These are phyloP conservation scores for Apodospora peruviana DNA, from an alignment of 495 filamentous ascomycete species.

Conservation along the genomic window DNA sequence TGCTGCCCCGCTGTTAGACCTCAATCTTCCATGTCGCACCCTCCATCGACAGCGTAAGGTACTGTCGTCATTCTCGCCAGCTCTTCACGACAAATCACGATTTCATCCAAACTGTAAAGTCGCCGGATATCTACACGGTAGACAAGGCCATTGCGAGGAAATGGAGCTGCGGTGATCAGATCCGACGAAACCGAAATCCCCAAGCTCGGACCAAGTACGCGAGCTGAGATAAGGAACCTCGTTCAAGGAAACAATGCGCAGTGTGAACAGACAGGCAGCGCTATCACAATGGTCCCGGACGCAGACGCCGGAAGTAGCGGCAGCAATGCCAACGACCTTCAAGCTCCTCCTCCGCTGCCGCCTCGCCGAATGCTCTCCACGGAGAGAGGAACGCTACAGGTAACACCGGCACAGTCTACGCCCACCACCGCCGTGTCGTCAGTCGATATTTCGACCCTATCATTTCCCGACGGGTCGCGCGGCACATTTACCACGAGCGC, in stretches of 20 bases:
- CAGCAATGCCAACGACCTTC: constrained; percentile 1
- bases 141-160: too few relatives aligned
- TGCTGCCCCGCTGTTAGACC: too few relatives aligned
- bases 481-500: constrained; percentile 52
- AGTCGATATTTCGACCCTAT: constrained; percentile 67
- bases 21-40: too few relatives aligned
- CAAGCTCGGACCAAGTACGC: neutral
- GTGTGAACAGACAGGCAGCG: constrained; percentile 1
- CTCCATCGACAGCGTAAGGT: too few relatives aligned
- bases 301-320: constrained; percentile 9
- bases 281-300: constrained; percentile 23
- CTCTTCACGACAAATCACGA: too few relatives aligned
- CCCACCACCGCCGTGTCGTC: constrained; percentile 80
- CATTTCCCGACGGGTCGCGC: constrained; percentile 60
- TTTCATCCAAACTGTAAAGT: too few relatives aligned
- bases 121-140: too few relatives aligned
- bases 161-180: too few relatives aligned
- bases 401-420: constrained; percentile 52
- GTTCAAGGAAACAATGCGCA: constrained; percentile 13
- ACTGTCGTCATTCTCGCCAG: too few relatives aligned
- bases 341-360: constrained; percentile 50
- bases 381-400: constrained; percentile 17
- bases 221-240: neutral
- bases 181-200: neutral
- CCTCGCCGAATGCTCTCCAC: constrained; percentile 41